Evolutionary conservation across 148 eudicot species (phyloP).

Genomic region (Silene latifolia): DNA sequence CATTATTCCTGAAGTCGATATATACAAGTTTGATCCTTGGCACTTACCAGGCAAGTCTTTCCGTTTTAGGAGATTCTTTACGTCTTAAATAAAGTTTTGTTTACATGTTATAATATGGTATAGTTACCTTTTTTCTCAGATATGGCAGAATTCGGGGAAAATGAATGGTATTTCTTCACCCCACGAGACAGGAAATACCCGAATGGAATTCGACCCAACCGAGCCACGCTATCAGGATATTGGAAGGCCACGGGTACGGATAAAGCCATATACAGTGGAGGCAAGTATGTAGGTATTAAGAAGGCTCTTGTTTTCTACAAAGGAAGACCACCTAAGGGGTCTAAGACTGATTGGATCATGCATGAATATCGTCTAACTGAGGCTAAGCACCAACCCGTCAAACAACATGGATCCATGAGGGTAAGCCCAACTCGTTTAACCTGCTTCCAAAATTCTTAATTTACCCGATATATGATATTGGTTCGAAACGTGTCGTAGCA

Average conservation of each 20-base stretch:
- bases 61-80: too few species aligned
- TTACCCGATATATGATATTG: not conserved
- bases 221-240: slow-evolving; percentile 88
- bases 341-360: slow-evolving; percentile 95
- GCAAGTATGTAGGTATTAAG: slow-evolving; percentile 77
- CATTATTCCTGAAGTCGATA: slow-evolving; percentile 73
- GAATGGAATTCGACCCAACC: slow-evolving; percentile 78
- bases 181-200: slow-evolving; percentile 93
- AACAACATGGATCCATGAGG: slow-evolving; percentile 84
- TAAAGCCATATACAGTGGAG: slow-evolving; percentile 66
- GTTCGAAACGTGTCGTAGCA: not conserved
- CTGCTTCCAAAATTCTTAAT: not conserved
- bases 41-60: slow-evolving; percentile 58
- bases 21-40: slow-evolving; percentile 89
- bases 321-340: slow-evolving; percentile 90
- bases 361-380: slow-evolving; percentile 79
- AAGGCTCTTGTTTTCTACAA: slow-evolving; percentile 91
- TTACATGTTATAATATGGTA: too few species aligned
- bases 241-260: slow-evolving; percentile 99
- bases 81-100: too few species aligned
- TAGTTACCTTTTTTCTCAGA: slow-evolving; percentile 28
- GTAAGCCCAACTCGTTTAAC: slow-evolving; percentile 27
- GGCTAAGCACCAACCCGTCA: slow-evolving; percentile 43
- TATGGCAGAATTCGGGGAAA: slow-evolving; percentile 73
- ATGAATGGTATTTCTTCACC: slow-evolving; percentile 91